Evolutionary conservation across 345 rosid genomes (phyloP).

Genomic region (Eucalyptus urophylla): DNA sequence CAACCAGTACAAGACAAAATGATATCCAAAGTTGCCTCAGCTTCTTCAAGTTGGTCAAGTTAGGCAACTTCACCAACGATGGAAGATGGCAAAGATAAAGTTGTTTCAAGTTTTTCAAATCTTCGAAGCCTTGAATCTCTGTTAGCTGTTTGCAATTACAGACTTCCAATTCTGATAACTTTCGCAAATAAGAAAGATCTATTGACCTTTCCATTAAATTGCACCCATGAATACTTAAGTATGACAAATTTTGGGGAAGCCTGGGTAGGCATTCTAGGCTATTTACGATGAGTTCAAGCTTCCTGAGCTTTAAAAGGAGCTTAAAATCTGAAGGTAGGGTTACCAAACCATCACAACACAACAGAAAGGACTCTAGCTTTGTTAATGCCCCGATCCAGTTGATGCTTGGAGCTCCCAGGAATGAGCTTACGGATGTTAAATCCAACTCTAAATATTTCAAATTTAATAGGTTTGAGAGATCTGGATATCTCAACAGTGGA

Average conservation of each 20-base stretch:
- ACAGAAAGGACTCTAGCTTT: background rate
- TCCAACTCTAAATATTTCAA: no score
- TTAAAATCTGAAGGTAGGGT: background rate
- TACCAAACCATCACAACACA: accelerated
- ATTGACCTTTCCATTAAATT: background rate
- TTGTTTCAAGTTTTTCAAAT: background rate
- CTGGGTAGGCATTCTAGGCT: background rate
- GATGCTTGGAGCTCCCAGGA: background rate
- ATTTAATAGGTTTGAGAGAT: no score
- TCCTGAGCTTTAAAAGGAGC: background rate
- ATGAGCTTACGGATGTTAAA: no score
- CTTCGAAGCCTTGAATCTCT: background rate
- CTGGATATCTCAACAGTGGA: no score
- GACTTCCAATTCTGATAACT: no score
- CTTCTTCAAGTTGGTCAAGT: accelerated
- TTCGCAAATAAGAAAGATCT: background rate
- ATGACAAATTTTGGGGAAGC: background rate
- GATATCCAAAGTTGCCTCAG: background rate
- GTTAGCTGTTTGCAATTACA: no score
- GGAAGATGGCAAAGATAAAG: background rate
- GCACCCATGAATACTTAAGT: no score
- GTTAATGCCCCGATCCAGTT: background rate
- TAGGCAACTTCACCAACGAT: background rate
- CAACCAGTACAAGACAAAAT: background rate
- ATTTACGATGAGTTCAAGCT: accelerated